Evolutionary conservation across 495 filamentous ascomycete species (phyloP).

Genomic region (Penicillium fimorum): DNA sequence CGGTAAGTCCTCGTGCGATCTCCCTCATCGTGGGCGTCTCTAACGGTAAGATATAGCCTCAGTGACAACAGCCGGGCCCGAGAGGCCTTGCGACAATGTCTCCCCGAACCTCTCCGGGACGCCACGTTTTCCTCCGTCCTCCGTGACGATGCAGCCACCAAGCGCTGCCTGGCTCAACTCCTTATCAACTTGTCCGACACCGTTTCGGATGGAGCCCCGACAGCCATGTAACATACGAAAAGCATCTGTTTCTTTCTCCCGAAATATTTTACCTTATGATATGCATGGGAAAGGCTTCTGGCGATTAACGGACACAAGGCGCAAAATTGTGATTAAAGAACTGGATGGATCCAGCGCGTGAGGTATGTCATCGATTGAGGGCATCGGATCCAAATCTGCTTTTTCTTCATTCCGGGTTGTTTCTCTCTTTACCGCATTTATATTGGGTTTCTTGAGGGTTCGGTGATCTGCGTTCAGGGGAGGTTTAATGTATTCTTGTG

Average conservation of each 20-base stretch:
- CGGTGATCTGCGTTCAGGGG: conserved; percentile 30
- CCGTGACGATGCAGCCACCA: conserved; percentile 95
- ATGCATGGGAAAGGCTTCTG: conserved; percentile 52
- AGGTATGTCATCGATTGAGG: conserved; percentile 21
- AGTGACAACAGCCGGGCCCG: conserved; percentile 96
- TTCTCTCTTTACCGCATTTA: conserved; percentile 24
- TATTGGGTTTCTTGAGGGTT: conserved; percentile 27
- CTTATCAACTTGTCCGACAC: conserved; percentile 96
- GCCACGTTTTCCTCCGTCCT: conserved; percentile 96
- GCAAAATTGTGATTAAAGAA: conserved; percentile 36
- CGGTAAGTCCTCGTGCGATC: conserved; percentile 53
- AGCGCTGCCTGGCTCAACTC: conserved; percentile 94
- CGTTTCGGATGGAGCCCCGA: conserved; percentile 62
- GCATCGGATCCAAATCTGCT: conserved; percentile 22
- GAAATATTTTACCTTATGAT: conserved; percentile 45
- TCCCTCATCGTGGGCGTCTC: conserved; percentile 7
- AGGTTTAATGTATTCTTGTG: conserved; percentile 36
- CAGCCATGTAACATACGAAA: conserved; percentile 49
- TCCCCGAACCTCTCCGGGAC: conserved; percentile 93
- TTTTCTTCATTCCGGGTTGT: conserved; percentile 29
- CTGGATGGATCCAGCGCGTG: conserved; percentile 13
- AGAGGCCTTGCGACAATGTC: conserved; percentile 92
- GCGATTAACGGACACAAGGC: conserved; percentile 50
- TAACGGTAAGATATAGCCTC: conserved; percentile 53
- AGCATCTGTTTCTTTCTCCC: conserved; percentile 41